Base-by-base conservation (phyloP, 73 alveolate species). In the Stentor roeselii region DNA sequence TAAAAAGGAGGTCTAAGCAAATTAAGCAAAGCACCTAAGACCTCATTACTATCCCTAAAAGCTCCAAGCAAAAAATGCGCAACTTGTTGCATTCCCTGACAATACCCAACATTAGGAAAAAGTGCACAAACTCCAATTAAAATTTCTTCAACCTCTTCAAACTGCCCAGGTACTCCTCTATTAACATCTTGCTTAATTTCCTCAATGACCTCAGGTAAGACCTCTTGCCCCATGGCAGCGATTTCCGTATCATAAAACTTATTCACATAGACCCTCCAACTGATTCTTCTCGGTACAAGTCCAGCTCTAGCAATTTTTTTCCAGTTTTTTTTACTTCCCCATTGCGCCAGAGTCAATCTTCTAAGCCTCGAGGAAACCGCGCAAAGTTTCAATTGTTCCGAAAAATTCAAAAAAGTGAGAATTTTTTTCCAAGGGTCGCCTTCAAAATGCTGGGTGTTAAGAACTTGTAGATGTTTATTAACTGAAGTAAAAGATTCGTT, bases 31-130 rank as follows among this genome's bases (percentile, higher is more conserved):
- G 80, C 37, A 21, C 80, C 80, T 21, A 67, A 34, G 34, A 67
- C 80, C 34, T 67, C 80, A 2, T 67, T 32, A 67, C 41, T 67
- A 32, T 67, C 80, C 14, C 80, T n/a, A 21, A 67, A 67, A 67
- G 37, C 37, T 32, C 80, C 80, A 21, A 67, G 37, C 14, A 67
- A 34, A 34, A 67, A 67, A 67, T 67, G 80, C 14, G 80, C 37
- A n/a, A 67, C 80, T 21, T 21, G 80, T 32, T 67, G 80, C 80
- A 67, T 67, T 1, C 80, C 80, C 34, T 67, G 80, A 2, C 80
- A 67, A 67, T 67, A 67, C 0, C 80, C 80, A 21, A 67, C 80
- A 67, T 67, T 32, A 67, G 80, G 80, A 32, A 21, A 21, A 21
- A 67, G 80, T 15, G 80, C 80, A 2, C 80, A 67, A 21, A 67